Base-by-base conservation (phyloP, 805 yeast species). In the Debaryomyces castellii region DNA sequence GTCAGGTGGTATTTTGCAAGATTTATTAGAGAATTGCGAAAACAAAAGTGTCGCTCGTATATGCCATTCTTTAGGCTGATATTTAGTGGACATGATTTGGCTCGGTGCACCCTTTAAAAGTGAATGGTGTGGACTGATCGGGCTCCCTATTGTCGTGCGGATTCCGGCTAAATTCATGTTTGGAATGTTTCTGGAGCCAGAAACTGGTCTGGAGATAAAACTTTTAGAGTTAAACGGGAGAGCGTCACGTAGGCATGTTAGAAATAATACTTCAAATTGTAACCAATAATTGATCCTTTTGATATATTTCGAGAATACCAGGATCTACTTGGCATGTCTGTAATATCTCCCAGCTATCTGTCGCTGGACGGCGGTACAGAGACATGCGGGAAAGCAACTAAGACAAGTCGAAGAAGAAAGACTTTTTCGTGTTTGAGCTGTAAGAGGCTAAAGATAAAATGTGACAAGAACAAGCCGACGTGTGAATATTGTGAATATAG, bases 401-500 rank as follows among this genome's bases (percentile, higher is more conserved):
- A 30, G 8, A 30, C 7, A 7, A 14, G 10, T 3, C 34, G 34
- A 14, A 35, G 20, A 11, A 18, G 16, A 11, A 35, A 35, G 24
- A 8, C 24, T 3, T 12, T 11, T 11, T 35, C 38, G 3, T 35
- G 38, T 35, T 12, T 18, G 24, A 35, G 38, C 17, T 35, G 38
- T 35, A 35, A 21, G 24, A 35, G 24, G 20, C 38, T 35, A 5
- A 35, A 35, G 16, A 35, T 35, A n/a, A 35, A 35, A 21, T 35
- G 38, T 35, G 38, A 35, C 12, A 35, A 21, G 24, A 18, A 35
- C 6, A 18, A 17, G 16, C 38, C 38, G 12, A 11, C 14, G n/a
- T 35, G 38, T 20, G 38, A 35, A 17, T 35, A 35, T 12, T 35
- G 38, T 18, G 38, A 35, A 20, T 35, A 35, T 20, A 18, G 38